These are phyloP conservation scores for Krasilnikovozyma curviuscula DNA, from an alignment of 768 basidiomycete genomes.

Conservation along the genomic window DNA sequence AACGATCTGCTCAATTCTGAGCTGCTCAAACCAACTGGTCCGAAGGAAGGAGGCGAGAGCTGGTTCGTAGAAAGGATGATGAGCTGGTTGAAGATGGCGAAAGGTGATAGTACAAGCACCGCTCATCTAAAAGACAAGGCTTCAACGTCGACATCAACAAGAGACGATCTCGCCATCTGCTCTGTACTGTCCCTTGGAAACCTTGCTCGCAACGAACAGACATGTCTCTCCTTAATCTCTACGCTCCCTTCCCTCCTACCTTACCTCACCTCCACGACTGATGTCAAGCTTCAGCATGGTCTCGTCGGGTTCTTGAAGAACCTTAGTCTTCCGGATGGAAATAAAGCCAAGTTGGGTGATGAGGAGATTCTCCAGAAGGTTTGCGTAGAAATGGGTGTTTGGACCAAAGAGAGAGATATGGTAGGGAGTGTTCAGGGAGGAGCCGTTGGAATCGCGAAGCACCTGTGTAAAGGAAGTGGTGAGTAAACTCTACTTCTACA, in stretches of 20 bases:
- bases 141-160: slow-evolving; percentile 9
- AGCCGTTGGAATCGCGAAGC: slow-evolving; percentile 73
- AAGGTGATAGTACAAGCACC: too few species aligned
- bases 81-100: slow-evolving; percentile 42
- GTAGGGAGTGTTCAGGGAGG: slow-evolving; percentile 70
- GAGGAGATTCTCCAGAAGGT: slow-evolving; percentile 47
- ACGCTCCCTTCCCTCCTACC: slow-evolving; percentile 46
- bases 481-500: slow-evolving; percentile 19
- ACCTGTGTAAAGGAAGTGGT: slow-evolving; percentile 64
- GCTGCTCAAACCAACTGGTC: slow-evolving; percentile 50
- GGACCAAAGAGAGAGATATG: slow-evolving; percentile 56
- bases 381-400: slow-evolving; percentile 40
- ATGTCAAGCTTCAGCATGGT: slow-evolving; percentile 64
- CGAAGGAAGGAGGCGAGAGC: slow-evolving; percentile 39
- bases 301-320: slow-evolving; percentile 73
- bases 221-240: slow-evolving; percentile 34
- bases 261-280: slow-evolving; percentile 37
- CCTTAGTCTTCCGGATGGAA: slow-evolving; percentile 37
- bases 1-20: slow-evolving; percentile 59
- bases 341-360: slow-evolving; percentile 41
- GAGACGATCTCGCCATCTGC: slow-evolving; percentile 65
- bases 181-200: slow-evolving; percentile 69
- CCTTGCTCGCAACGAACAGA: slow-evolving; percentile 49
- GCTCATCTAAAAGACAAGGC: too few species aligned
- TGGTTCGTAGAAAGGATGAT: slow-evolving; percentile 54